Percentiles rank a stretch among this genome's conserved stretches.
Evolutionary conservation across 148 eudicot species (phyloP).

Genomic region (Rhododendron kiyosumense): DNA sequence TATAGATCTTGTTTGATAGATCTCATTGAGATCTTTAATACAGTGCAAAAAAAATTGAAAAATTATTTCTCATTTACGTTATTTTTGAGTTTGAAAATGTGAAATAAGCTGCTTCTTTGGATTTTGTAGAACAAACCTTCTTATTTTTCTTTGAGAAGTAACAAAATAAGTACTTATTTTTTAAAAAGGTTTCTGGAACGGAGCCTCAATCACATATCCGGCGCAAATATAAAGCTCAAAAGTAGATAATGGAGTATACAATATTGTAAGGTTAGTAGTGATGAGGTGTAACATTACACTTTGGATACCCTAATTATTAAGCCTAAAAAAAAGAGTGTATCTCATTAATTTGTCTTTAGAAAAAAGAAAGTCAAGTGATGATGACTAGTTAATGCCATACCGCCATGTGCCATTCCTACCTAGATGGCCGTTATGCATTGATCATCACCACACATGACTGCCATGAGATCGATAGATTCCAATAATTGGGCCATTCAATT

Average conservation of each 20-base stretch:
- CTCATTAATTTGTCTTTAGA: neutral
- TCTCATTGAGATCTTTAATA: no score
- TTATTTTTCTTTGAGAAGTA: no score
- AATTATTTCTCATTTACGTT: no score
- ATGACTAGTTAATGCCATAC: neutral
- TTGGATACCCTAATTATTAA: neutral
- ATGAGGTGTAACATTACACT: neutral
- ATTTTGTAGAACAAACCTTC: no score
- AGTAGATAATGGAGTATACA: neutral
- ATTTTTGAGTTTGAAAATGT: no score
- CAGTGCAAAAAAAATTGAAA: no score
- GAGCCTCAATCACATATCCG: neutral
- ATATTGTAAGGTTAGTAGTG: neutral
- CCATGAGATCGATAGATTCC: neutral
- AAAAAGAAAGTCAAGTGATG: neutral
- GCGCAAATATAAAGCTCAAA: neutral
- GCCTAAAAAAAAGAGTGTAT: neutral
- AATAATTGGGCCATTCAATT: neutral
- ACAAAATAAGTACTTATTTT: no score
- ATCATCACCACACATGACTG: neutral
- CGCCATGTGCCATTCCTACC: neutral
- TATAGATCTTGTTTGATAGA: no score
- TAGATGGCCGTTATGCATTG: neutral
- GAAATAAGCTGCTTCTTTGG: no score
- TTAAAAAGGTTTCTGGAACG: no score